These are phyloP conservation scores for Zygosaccharomyces bailii DNA, from an alignment of 805 yeast species.

Conservation along the genomic window DNA sequence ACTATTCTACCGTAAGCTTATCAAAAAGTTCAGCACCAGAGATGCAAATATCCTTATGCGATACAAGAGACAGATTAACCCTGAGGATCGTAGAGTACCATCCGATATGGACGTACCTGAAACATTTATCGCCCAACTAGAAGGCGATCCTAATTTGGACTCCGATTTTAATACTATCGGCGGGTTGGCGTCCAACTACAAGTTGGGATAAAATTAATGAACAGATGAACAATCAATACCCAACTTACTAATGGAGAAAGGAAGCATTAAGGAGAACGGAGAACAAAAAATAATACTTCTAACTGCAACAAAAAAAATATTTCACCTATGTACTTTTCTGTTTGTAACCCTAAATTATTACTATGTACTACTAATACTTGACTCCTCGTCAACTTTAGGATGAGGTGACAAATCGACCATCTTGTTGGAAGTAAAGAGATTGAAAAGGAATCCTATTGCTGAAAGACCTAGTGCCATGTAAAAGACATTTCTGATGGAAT, in stretches of 20 bases:
- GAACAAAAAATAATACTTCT: background rate
- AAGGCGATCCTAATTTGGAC: constrained; percentile 15
- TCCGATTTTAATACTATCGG: constrained; percentile 17
- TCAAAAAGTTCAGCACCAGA: constrained; percentile 37
- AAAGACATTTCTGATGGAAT: constrained; percentile 22
- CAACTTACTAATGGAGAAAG: background rate
- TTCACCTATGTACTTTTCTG: constrained; percentile 4
- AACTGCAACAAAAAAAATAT: background rate
- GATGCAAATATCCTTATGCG: constrained; percentile 33
- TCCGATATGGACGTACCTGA: constrained; percentile 25
- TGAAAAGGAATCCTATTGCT: constrained; percentile 19
- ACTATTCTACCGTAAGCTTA: constrained; percentile 60
- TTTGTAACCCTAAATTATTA: background rate
- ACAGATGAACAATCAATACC: background rate
- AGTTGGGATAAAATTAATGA: constrained; percentile 4
- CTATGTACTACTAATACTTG: background rate
- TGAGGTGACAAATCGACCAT: constrained; percentile 7
- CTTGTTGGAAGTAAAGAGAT: constrained; percentile 21
- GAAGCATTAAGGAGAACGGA: background rate
- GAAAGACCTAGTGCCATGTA: constrained; percentile 23
- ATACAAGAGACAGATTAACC: constrained; percentile 26
- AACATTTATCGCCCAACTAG: constrained; percentile 19
- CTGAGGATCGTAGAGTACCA: constrained; percentile 35
- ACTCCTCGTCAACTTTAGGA: background rate
- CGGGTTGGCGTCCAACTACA: constrained; percentile 8